Evolutionary conservation across 2,329 filamentous ascomycete genomes (phyloP).

Genomic region (Fusarium coicis): DNA sequence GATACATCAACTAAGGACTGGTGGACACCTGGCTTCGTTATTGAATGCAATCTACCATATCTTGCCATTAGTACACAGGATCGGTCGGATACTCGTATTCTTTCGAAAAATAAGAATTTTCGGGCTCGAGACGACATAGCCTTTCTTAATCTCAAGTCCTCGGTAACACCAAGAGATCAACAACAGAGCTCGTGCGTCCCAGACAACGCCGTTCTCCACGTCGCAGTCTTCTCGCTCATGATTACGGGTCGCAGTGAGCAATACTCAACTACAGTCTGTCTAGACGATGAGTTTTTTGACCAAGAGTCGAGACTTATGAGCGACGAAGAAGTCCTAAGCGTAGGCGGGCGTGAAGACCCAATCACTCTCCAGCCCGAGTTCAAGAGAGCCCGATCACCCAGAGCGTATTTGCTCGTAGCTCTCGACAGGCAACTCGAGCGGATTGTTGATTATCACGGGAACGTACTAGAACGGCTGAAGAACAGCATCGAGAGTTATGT

Average conservation of each 20-base stretch:
- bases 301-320: neutral
- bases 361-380: neutral
- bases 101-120: fast-evolving
- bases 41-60: neutral
- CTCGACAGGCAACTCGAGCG: fast-evolving
- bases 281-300: neutral
- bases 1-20: fast-evolving
- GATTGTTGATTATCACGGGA: neutral
- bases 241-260: neutral
- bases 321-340: fast-evolving
- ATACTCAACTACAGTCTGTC: neutral
- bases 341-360: neutral
- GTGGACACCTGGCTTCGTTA: fast-evolving
- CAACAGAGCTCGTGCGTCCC: neutral
- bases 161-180: fast-evolving
- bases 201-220: neutral
- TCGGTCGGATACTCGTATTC: neutral
- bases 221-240: neutral
- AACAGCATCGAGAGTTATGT: neutral
- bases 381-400: fast-evolving
- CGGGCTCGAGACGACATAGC: fast-evolving
- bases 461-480: fast-evolving
- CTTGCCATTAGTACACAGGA: neutral
- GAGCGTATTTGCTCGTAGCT: neutral
- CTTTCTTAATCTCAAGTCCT: neutral